Evolutionary conservation across 2,329 filamentous ascomycete genomes (phyloP), one percentile per base, ranked within the genome.

Genomic region (Curvularia verruculosa): DNA sequence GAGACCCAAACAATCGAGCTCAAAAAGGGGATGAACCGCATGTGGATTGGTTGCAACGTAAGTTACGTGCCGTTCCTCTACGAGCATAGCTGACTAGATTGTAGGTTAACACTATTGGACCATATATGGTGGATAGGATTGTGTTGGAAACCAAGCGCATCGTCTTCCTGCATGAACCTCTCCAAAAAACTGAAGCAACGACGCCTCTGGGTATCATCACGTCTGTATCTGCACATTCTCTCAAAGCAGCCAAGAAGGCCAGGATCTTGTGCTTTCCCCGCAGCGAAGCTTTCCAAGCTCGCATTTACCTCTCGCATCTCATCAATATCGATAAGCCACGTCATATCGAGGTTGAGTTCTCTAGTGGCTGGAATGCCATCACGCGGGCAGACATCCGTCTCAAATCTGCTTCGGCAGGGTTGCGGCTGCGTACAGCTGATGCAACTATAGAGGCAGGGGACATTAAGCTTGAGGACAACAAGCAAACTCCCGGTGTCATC

Each of bases 321-420:
- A 88, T 96, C 23, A 87, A 94, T 60, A 85, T 99, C 5, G 91
- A 96, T 71, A 88, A 88, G 64, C 87, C 88, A 66, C 90, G 90
- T 55, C 87, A 86, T 0, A 80, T 98, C 0, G 90, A 96, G 56
- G 79, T 99, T 19, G 82, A 87, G 49, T 77, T 96, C 12, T 80
- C 80, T 10, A 87, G 88, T 10, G 93, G 92, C 1, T 89, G 89
- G 84, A 96, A 96, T 70, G 77, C 87, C 2, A 80, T 86, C 41
- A 68, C 75, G 10, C 74, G 68, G 26, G 79, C 82, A 31, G 78
- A 81, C 19, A 68, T 87, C 39, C 80, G 80, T 10, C 70, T 87
- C n/a, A 81, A 82, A 54, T 81, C 85, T 47, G 83, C 81, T n/a
- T 85, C 85, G 40, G 85, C 85, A 19, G 86, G 86, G 10, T 75